Evolutionary conservation across 495 filamentous ascomycete genomes (phyloP), one percentile per base, ranked within the genome.

Genomic region (Parathielavia hyrcaniae): DNA sequence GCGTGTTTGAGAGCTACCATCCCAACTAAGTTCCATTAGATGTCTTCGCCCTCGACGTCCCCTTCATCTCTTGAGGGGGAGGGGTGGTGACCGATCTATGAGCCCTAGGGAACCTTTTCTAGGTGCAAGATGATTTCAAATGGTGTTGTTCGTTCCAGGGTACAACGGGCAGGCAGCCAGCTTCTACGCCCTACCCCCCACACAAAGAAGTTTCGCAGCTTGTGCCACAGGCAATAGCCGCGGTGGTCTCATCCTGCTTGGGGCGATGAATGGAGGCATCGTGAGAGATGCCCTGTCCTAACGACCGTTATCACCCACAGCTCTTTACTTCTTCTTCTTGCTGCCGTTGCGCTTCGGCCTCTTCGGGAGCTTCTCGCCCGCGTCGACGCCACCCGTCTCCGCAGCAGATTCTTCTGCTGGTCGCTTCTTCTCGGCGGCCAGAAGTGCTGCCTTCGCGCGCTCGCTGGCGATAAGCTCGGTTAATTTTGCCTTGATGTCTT

Each of bases 391-490:
- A 38, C 44, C 38, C 14, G 38, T 64, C n/a, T 58, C 64, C 6
- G 59, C n/a, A 26, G 50, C 60, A n/a, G 63, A 34, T 4, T 65
- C 66, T 19, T 69, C 73, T 19, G 67, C 67, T 34, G 69, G 65
- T 26, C 73, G 72, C 65, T 76, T 71, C 56, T 70, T 71, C 53
- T 71, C 63, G 53, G 68, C 8, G 19, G 67, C 62, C 49, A 74
- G 72, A 13, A 69, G 66, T 2, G 67, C 67, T 4, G 74, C 72
- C 58, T 72, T 77, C 22, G 71, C 75, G 32, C 71, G 67, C 64
- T 80, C 77, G 54, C 72, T 75, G 8, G 71, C 73, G 35, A 78
- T 75, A 61, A 73, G 71, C 52, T 77, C 76, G 13, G 63, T 65
- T 40, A 79, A 59, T 57, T 73, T 72, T 5, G 61, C 64, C 23